Base-by-base conservation (phyloP, 345 rosid species). In the Stellera chamaejasme region DNA sequence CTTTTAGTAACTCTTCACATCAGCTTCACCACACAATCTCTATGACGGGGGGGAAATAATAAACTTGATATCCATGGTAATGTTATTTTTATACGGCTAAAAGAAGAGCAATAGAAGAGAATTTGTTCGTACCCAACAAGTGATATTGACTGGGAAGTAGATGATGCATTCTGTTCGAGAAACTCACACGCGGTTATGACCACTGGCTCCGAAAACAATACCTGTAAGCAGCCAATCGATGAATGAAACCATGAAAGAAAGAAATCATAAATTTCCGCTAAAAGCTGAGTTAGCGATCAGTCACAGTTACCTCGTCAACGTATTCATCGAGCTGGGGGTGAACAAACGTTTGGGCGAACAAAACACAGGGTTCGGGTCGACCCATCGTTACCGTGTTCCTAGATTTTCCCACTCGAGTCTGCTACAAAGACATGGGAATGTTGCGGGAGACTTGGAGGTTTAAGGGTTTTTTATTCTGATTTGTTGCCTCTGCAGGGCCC, bases 281-380 rank as follows among this genome's bases (percentile, higher is more conserved):
- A 28, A 32, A 54, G 3, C 43, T 16, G 15, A 54, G 58, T 19
- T 14, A 41, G 2, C 43, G 27, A 48, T 32, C 43, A 41, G 43
- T 32, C 14, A 48, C 43, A 54, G 51, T 57, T 69, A 87, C 99
- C 96, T 93, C 99, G 64, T 89, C 99, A 25, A 93, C 97, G 68
- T 93, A 89, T 70, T 93, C 97, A 64, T 93, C 97, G 68, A 93
- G 79, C 36, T 89, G 94, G 45, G 97, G 84, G 65, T 93, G 99
- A 65, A 80, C 89, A 72, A 93, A 93, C 58, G 89, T 87, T 80
- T 87, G 99, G 42, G 97, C 73, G 68, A 89, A 93, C 67, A 93
- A 68, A 65, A 93, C 90, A 75, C 86, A 86, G 27, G 99, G 91
- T 66, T 88, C 97, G 15, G 99, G 89, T 58, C 97, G 82, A 50